Evolutionary conservation across 768 basidiomycete species (phyloP), one percentile per base, ranked within the genome.

Genomic region (Amanita pallidorosea): DNA sequence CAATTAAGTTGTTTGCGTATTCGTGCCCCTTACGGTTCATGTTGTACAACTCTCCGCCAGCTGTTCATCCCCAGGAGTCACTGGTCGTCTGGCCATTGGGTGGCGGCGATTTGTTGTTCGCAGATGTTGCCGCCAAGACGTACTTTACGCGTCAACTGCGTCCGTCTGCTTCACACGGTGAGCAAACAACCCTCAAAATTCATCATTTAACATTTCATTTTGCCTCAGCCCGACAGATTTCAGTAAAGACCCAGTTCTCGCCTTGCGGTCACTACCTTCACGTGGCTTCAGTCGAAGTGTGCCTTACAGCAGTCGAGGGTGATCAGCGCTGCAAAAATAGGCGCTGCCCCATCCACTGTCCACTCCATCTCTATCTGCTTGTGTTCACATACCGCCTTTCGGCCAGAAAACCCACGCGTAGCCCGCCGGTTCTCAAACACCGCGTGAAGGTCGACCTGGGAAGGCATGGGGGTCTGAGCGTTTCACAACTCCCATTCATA

Each of bases 41-140:
- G 43, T 34, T 63, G 9, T 61, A 61, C 48, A 57, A 49, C 31
- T 65, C 64, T 7, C 63, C 64, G 8, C 64, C 63, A 9, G 51
- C 52, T 3, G 33, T 65, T 18, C 63, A 65, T 48, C 64, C 61
- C 7, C 51, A 49, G n/a, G 50, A 57, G 43, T 43, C 54, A 12
- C 54, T 65, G 20, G 52, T 63, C 2, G 58, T 61, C 17, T 65
- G 63, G 63, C 60, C 64, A 11, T 52, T 64, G n/a, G 54, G 60
- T 43, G 59, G 48, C 13, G 63, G 64, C 2, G 60, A 63, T 20
- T 47, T 65, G 8, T 53, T 65, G 2, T 64, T 65, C 46, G 57
- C 56, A 7, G 62, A 64, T 35, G 59, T 60, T 42, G 11, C 54
- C 33, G 52, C 49, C 5, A 63, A 59, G 29, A 56, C 63, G 25